Conservation (phyloP, 768 basidiomycete species). For the Tylopilus sp. region DNA sequence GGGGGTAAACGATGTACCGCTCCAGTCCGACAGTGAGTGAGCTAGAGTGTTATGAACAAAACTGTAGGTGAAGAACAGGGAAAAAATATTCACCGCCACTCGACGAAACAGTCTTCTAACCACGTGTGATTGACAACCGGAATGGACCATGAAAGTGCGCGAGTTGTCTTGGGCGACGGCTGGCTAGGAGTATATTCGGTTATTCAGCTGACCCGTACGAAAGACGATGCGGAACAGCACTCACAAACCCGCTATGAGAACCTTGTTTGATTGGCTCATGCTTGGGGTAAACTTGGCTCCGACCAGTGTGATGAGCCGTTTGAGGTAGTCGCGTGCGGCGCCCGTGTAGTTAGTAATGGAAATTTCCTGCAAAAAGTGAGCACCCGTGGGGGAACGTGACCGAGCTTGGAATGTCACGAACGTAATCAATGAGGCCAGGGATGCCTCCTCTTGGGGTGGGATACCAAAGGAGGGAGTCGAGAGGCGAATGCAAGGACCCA, state of each 20-base stretch:
- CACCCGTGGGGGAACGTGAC: background rate
- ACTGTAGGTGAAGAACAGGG: background rate
- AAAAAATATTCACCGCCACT: constrained; percentile 53
- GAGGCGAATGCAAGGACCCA: constrained; percentile 57
- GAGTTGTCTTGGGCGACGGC: constrained; percentile 56
- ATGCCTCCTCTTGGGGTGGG: constrained; percentile 66
- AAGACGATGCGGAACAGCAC: constrained; percentile 24
- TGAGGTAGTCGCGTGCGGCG: constrained; percentile 81
- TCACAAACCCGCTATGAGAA: constrained; percentile 81
- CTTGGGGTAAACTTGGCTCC: constrained; percentile 81
- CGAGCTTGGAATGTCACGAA: constrained; percentile 33
- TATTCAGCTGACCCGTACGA: background rate
- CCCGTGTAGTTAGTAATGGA: constrained; percentile 91
- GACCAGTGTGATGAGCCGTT: constrained; percentile 71
- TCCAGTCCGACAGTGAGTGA: constrained; percentile 58
- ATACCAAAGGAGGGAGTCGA: constrained; percentile 80
- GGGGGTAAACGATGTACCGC: constrained; percentile 68
- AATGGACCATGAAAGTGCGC: constrained; percentile 77
- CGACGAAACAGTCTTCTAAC: constrained; percentile 86
- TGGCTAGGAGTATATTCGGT: constrained; percentile 27
- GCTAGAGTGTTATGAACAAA: constrained; percentile 11
- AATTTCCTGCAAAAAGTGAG: constrained; percentile 50
- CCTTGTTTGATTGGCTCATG: constrained; percentile 74
- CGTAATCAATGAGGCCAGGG: constrained; percentile 57
- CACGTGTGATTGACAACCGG: constrained; percentile 87